Base-by-base conservation (phyloP, 164 flowering plant genomes). In the Piper betle region DNA sequence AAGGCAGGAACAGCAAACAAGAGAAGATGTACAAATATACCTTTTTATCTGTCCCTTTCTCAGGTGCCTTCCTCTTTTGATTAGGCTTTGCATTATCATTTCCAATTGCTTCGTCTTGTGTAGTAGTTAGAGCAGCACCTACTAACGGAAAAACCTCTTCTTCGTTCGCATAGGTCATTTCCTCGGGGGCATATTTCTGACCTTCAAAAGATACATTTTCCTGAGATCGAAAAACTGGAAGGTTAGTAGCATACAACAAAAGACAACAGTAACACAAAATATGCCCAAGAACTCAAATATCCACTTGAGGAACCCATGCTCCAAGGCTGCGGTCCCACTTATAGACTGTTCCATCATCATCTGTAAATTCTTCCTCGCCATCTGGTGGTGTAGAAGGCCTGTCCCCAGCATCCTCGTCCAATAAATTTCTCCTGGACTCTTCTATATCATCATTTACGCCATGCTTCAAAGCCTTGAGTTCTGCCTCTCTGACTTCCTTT, bases 261-360 rank as follows among this genome's bases (percentile, higher is more conserved):
- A 10, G 15, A 5, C 10, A 10, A 5, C 3, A 10, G 50, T 46
- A 2, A 2, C 3, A 46, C 15, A 46, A 5, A 46, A 10, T 12
- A 25, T n/a, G 57, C n/a, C 25, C 15, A 25, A 46, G 12, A 52
- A 53, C 20, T 19, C 17, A 52, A 65, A 64, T 17, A 78, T 76
- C 62, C 64, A 93, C 97, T 87, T 93, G 96, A 57, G 99, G 99
- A 66, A 88, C 97, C 97, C 97, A 93, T 50, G 80, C 95, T 77
- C 90, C 73, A 60, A 88, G 81, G 60, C 69, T 67, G 17, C 78
- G 71, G 63, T 88, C 83, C 99, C 99, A 93, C 83, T 86, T 93
- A 71, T 93, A 93, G 11, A 54, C 68, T 61, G 99, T 90, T 63
- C 99, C 99, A 79, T 90, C 99, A 76, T 93, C 99, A 79, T 93